Base-by-base conservation (phyloP, 148 eudicot species). In the Nepenthes mirabilis region DNA sequence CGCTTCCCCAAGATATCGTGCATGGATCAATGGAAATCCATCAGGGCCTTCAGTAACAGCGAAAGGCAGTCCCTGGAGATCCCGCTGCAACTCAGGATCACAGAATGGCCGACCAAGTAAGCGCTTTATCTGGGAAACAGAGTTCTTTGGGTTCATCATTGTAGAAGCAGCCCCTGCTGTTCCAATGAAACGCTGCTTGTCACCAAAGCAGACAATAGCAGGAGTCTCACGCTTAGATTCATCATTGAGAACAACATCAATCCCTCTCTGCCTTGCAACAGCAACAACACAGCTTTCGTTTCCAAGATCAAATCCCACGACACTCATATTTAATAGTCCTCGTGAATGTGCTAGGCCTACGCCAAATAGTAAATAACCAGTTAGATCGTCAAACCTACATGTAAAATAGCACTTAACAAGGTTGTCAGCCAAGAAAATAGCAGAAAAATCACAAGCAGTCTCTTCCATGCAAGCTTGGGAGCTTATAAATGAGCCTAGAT, bases 191-290 rank as follows among this genome's bases (percentile, higher is more conserved):
- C 97, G 75, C 60, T 91, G 97, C 76, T 87, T 91, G n/a, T 91
- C 97, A 49, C 97, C 97, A 61, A 91, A 91, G 66, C 90, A 85
- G 43, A 91, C 93, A 64, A 91, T 48, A 50, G 97, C 93, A 33
- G 97, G 97, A 52, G 97, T 91, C 70, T 91, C 86, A 37, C 97
- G 81, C 62, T 91, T 91, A 3, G 97, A 91, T 64, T 91, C 97
- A 53, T 91, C 97, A 61, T 91, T 91, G 43, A 91, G 90, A 43
- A 91, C 97, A 57, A 91, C 88, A 77, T 91, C 97, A 33, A 91
- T 91, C 3, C 95, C 97, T 59, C 97, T 85, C 70, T 91, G 97
- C 71, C 97, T 88, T 55, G 97, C 97, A 65, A 91, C 97, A 33
- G 97, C 97, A 55, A 91, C 97, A 34, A 91, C 97, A 37, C 95